Base-by-base conservation (phyloP, 768 basidiomycete genomes). In the Russula sp. region DNA sequence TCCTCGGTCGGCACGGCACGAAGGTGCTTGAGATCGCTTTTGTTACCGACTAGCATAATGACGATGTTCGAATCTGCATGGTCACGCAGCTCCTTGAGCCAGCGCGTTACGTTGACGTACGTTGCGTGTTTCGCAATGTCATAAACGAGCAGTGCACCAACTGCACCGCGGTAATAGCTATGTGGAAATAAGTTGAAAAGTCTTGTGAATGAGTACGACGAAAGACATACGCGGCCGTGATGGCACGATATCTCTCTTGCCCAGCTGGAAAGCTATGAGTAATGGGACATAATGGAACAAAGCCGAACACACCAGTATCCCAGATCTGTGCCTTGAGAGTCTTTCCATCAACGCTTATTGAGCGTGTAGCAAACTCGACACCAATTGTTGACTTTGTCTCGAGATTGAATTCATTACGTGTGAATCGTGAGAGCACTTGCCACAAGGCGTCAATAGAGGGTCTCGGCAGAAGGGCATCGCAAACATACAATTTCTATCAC, bases 321-420 rank as follows among this genome's bases (percentile, higher is more conserved):
- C 96, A 99, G 71, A 99, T 90, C 78, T 98, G 96, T 24, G 96
- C 96, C 77, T 98, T 98, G 70, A 99, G 84, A 2, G 88, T 94
- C 86, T 98, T 98, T 46, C 86, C 86, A 74, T 98, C 96, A n/a
- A 98, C 92, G 69, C 83, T 90, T 75, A 94, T 92, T 20, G 92
- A 91, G 72, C 97, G 86, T 48, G 96, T 98, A 4, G 96, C 97
- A 72, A 99, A 99, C 78, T 98, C 96, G 70, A 99, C 96, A 59
- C 97, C 96, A 75, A 99, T 98, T 26, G 97, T 99, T 66, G 96
- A 98, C 81, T 98, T 98, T 50, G 94, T 94, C 74, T 98, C 97
- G 70, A 96, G 83, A 81, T 95, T 97, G 86, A 99, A 99, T 78
- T 98, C 95, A 74, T 98, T 98, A 71, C 95, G 88, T 70, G 97